phyloP scores from a whole-genome alignment of 495 filamentous ascomycete species.

The Aspergillus hancockii region DNA sequence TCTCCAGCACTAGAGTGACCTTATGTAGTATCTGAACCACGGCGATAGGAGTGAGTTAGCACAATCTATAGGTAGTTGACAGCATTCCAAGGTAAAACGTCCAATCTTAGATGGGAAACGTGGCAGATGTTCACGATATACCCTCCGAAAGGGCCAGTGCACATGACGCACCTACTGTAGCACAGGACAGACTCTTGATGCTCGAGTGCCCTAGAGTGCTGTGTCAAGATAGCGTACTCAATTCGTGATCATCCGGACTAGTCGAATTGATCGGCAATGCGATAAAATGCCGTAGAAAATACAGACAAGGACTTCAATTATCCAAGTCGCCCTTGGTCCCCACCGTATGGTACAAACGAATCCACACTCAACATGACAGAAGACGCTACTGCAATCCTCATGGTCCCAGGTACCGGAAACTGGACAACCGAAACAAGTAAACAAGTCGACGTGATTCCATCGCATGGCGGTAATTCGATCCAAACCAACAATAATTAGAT shows the following conservation, averaged over 20 bases:
- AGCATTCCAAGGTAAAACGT: neutral
- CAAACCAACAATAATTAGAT: too few relatives aligned
- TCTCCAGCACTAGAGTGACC: conserved; percentile 12
- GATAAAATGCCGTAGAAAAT: neutral
- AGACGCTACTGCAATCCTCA: too few relatives aligned
- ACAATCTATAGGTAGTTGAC: neutral
- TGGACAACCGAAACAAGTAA: too few relatives aligned
- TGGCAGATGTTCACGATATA: neutral
- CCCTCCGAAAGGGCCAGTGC: neutral
- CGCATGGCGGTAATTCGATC: too few relatives aligned
- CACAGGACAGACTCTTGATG: neutral
- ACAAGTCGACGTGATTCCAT: too few relatives aligned
- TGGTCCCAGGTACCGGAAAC: too few relatives aligned
- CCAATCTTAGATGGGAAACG: neutral
- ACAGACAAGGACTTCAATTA: too few relatives aligned
- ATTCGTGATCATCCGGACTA: neutral
- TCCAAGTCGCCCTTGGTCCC: too few relatives aligned
- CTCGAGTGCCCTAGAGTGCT: too few relatives aligned
- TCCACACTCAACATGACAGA: too few relatives aligned
- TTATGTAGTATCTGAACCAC: conserved; percentile 17
- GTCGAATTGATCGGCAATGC: neutral
- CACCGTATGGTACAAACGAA: too few relatives aligned
- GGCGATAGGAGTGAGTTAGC: neutral
- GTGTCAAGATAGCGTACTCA: neutral
- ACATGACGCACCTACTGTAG: neutral